Evolutionary conservation across 1,284 basidiomycete species (phyloP).

Genomic region (Cutaneotrichosporon sp.): DNA sequence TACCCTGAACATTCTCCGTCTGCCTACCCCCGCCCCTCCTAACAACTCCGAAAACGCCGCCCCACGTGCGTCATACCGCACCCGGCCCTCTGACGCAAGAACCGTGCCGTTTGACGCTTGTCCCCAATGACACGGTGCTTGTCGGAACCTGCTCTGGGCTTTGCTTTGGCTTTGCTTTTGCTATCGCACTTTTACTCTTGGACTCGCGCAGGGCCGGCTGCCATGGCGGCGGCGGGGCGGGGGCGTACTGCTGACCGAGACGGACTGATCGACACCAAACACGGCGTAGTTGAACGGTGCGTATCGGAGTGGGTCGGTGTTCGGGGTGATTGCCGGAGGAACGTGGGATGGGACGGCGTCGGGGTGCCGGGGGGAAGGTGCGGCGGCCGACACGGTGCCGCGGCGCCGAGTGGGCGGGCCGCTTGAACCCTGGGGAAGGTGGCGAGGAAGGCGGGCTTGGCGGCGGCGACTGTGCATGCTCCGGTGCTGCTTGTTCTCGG

Average conservation of each 20-base stretch:
- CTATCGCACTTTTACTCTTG: background rate
- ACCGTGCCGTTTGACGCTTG: background rate
- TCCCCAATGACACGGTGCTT: constrained; percentile 1
- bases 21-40: background rate
- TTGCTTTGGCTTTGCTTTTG: no score
- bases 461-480: background rate
- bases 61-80: constrained; percentile 5
- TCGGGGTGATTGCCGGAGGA: background rate
- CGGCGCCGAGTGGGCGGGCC: background rate
- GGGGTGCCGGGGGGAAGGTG: background rate
- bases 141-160: background rate
- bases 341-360: background rate
- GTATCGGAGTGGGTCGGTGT: background rate
- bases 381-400: background rate
- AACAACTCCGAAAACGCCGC: constrained; percentile 23
- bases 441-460: constrained; percentile 1
- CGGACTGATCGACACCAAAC: constrained; percentile 1
- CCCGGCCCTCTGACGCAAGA: background rate
- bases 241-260: background rate
- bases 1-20: background rate
- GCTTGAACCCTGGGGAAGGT: background rate
- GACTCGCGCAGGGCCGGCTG: background rate
- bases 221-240: background rate
- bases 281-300: background rate
- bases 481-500: no score